Evolutionary conservation across 2,329 filamentous ascomycete species (phyloP), one percentile per base, ranked within the genome.

Genomic region (Aspergillus neoniger): DNA sequence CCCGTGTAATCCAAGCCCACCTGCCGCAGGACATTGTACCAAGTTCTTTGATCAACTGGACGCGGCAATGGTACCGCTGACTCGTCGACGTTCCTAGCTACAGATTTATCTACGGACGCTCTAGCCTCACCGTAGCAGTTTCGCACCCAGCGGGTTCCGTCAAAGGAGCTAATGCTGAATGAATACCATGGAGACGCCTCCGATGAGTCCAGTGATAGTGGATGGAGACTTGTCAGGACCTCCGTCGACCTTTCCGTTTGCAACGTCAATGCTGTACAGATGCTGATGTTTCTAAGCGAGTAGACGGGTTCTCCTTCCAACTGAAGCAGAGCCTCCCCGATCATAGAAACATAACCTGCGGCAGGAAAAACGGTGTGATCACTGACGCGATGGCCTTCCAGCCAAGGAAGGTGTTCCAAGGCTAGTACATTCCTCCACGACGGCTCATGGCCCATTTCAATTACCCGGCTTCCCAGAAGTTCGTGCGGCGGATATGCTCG

Each of bases 91-190:
- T 19, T 17, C 17, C 39, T 12, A 17, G 50, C 25, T 10, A 39
- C n/a, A 2, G 50, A 53, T 15, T n/a, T 15, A 19, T 53, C 38
- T 2, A 25, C 30, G n/a, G 30, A 19, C 8, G 41, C 12, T n/a
- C 44, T 52, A 2, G 53, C 57, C 36, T 65, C 39, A 1, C 63
- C 63, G 9, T 23, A 14, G 17, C 25, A 55, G 28, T 63, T 55
- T 21, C 59, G 61, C 1, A 39, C 52, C 63, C 63, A 65, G 4
- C 21, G 19, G 1, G 30, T 19, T 19, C 54, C 48, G 8, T 63
- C 38, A 30, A 55, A 63, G 2, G 57, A 49, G 15, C 53, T 30
- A 21, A 65, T 53, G 7, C 14, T 61, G 19, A 65, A 65, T 5
- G 58, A 52, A 25, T 51, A 61, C 61, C 59, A 65, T 2, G 14